These are phyloP conservation scores for Geotrichum fermentans DNA, from an alignment of 1,139 yeast genomes.

Conservation along the genomic window DNA sequence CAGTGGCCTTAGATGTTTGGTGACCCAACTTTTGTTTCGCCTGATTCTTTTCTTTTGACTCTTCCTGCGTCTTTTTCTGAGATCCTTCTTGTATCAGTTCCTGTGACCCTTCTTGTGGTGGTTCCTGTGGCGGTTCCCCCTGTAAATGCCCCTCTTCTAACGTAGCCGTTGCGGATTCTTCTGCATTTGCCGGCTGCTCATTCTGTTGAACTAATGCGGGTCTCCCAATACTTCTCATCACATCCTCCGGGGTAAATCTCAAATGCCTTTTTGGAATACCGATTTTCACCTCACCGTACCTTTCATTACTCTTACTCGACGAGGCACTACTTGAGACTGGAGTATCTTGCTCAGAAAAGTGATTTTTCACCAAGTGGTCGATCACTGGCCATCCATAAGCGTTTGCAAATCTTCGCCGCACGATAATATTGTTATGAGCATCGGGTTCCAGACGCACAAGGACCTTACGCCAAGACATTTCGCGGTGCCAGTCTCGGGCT, in stretches of 20 bases:
- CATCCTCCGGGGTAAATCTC: background rate
- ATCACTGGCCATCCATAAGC: conserved; percentile 96
- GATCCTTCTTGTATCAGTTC: too few species aligned
- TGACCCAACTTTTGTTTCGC: background rate
- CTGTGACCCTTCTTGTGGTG: too few species aligned
- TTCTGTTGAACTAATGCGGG: too few species aligned
- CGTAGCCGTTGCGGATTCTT: too few species aligned
- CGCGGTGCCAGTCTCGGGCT: conserved; percentile 83
- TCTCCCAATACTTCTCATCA: too few species aligned
- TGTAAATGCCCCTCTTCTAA: too few species aligned
- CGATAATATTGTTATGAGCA: conserved; percentile 91
- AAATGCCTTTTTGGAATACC: background rate
- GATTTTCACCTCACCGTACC: background rate
- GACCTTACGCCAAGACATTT: conserved; percentile 88
- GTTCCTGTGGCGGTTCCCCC: too few species aligned
- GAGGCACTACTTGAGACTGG: conserved; percentile 13
- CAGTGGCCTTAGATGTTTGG: background rate
- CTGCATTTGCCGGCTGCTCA: too few species aligned
- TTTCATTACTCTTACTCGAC: background rate
- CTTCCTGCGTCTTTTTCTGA: background rate
- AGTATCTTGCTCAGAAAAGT: conserved; percentile 41
- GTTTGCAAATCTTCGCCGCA: conserved; percentile 82
- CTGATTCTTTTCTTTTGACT: background rate
- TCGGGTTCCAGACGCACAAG: conserved; percentile 82
- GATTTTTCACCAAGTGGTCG: conserved; percentile 68